Evolutionary conservation across 192 early-diverging fungal genomes (phyloP), one percentile per base, ranked within the genome.

Genomic region (Allomyces macrogynus): DNA sequence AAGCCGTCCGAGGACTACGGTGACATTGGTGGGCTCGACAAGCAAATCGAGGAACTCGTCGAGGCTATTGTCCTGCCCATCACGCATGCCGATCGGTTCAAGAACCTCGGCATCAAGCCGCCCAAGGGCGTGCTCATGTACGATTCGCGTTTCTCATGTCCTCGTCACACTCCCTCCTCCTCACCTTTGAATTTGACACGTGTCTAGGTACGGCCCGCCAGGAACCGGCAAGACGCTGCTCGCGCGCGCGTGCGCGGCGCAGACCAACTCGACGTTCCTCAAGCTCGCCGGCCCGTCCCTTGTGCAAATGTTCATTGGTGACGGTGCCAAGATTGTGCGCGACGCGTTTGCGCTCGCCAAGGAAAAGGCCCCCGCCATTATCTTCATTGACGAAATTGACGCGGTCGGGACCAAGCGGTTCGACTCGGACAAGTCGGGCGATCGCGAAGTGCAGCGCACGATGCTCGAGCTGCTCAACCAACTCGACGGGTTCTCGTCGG

Each of bases 341-440:
- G 95, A 98, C 70, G 93, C 93, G 22, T 98, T 98, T 75, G 86
- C 86, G 24, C 73, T 98, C 57, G 95, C 95, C 24, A 98, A 98
- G 72, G 95, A 95, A 66, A 99, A 99, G 77, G 83, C 94, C 16
- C 95, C 95, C 12, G 88, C 95, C 27, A 99, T 99, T 72, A 95
- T 99, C 65, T 97, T 99, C 68, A 95, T 99, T 73, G 93, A 97
- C 76, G 95, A 99, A 76, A 81, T 97, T 74, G 93, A 99, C 70
- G 93, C 95, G 22, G 84, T 99, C 69, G 94, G 93, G 68, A 95
- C 95, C n/a, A 97, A 99, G 79, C 89, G 95, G 68, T 97, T 95
- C 64, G 92, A 97, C 73, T 87, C 84, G 70, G 93, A 97, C 66
- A 95, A 95, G 78, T 87, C 87, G 63, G 95, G 95, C 68, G 95